Base-by-base conservation (phyloP, 1,284 basidiomycete genomes). In the Stereum hirsutum region DNA sequence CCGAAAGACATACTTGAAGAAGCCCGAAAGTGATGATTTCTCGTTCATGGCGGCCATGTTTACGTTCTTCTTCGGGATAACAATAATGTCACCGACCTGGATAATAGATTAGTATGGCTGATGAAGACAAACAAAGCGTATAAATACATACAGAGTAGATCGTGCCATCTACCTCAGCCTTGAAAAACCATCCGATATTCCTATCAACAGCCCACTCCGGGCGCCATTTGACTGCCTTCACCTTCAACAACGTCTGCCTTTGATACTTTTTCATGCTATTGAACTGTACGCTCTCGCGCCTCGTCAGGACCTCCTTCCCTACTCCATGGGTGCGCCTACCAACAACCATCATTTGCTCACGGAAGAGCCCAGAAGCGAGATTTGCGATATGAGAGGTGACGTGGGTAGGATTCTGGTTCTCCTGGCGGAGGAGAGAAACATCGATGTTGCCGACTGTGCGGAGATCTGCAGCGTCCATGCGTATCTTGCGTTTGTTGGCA, bases 1-100 rank as follows among this genome's bases (percentile, higher is more conserved):
- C n/a, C 33, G 44, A 14, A 8, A 37, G 19, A 41, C 43, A 11
- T 14, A 28, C 34, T 6, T 24, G 36, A 37, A 20, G 46, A 53
- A 21, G 54, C 82, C 81, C 81, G 85, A 52, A 82, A 83, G 51
- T 72, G 77, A 47, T 79, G 63, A 0, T 68, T 62, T 5, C 80
- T 56, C 10, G 58, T 65, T 20, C 64, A 64, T 7, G 60, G 54
- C 2, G 50, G 43, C 4, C 39, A 15, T 53, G 52, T 10, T 54
- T 53, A 5, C 55, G 50, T 30, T 57, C 49, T 57, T 47, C 35
- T 55, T 54, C 5, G 67, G 67, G 8, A 43, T 1, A 34, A 20
- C 3, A 26, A 37, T 19, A 19, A 42, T 33, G 23, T 35, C 33
- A 6, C 33, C 41, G 12, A 42, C 23, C 31, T 42, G 19, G 10